Evolutionary conservation across 768 basidiomycete species (phyloP).

Genomic region (Butyriboletus loyo): DNA sequence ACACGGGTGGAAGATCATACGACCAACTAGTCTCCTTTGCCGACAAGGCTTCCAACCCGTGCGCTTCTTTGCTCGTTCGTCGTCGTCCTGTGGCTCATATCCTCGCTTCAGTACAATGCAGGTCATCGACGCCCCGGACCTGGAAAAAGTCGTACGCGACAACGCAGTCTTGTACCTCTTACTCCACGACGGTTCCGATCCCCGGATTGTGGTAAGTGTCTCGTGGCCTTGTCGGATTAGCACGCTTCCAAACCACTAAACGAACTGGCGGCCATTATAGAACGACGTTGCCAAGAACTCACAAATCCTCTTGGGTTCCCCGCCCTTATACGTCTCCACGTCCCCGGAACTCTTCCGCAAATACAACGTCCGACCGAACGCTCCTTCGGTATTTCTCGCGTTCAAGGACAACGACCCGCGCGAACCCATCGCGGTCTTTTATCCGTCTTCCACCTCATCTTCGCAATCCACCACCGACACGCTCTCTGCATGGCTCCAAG

Average conservation of each 20-base stretch:
- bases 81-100: background rate
- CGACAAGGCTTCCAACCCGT: constrained; percentile 72
- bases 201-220: constrained; percentile 31
- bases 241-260: too few relatives aligned
- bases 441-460: background rate
- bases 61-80: constrained; percentile 27
- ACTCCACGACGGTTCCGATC: constrained; percentile 40
- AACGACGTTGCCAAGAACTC: constrained; percentile 55
- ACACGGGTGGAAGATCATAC: constrained; percentile 68
- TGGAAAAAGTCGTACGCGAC: constrained; percentile 11
- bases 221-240: too few relatives aligned
- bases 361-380: constrained; percentile 34
- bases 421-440: constrained; percentile 45
- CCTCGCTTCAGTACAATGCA: constrained; percentile 18
- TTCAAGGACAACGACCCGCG: constrained; percentile 56
- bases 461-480: background rate
- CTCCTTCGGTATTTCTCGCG: constrained; percentile 64
- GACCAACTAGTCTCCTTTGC: constrained; percentile 72
- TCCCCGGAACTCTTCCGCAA: constrained; percentile 31
- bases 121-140: constrained; percentile 5
- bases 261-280: constrained; percentile 25
- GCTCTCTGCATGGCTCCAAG: constrained; percentile 55
- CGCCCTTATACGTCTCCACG: constrained; percentile 45
- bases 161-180: constrained; percentile 43
- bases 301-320: constrained; percentile 46